phyloP scores from a whole-genome alignment of 2,329 filamentous ascomycete species.

The Sarocladium kiliense region DNA sequence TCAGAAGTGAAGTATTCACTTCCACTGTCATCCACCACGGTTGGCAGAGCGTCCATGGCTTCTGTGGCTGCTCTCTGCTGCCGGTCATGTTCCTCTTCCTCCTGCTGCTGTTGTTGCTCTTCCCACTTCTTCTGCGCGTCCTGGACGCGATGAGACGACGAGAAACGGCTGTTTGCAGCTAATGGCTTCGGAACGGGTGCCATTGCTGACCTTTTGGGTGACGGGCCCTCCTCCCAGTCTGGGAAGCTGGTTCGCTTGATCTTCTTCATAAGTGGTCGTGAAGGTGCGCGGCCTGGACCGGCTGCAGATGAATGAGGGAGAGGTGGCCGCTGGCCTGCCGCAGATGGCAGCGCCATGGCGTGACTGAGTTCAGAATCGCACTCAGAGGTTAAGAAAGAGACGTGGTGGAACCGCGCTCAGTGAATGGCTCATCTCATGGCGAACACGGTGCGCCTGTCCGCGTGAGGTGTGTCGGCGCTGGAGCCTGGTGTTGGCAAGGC shows the following conservation, averaged over 20 bases:
- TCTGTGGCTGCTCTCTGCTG: neutral
- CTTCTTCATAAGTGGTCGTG: conserved; percentile 3
- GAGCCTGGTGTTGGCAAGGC: no score
- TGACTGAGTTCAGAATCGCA: neutral
- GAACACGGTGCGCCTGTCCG: neutral
- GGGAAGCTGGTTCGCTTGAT: conserved; percentile 15
- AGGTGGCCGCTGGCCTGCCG: neutral
- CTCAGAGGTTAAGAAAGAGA: neutral
- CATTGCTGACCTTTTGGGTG: neutral
- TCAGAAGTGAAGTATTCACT: neutral
- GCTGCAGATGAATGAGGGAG: neutral
- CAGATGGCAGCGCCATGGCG: neutral
- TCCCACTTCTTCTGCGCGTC: conserved; percentile 26
- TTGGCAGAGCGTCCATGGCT: neutral
- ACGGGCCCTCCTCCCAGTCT: conserved; percentile 12
- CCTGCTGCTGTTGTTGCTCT: conserved; percentile 1
- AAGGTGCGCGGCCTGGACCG: neutral
- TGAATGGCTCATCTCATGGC: neutral
- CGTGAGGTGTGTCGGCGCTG: no score
- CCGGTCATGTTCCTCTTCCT: neutral
- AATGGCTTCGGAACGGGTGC: neutral
- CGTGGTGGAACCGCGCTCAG: neutral
- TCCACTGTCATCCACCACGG: neutral
- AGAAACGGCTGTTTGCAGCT: neutral
- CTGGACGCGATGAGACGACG: neutral